Percentiles rank a stretch among this genome's conserved stretches.
phyloP scores from a whole-genome alignment of 306 rosid genomes.

The Leucaena leucocephala region DNA sequence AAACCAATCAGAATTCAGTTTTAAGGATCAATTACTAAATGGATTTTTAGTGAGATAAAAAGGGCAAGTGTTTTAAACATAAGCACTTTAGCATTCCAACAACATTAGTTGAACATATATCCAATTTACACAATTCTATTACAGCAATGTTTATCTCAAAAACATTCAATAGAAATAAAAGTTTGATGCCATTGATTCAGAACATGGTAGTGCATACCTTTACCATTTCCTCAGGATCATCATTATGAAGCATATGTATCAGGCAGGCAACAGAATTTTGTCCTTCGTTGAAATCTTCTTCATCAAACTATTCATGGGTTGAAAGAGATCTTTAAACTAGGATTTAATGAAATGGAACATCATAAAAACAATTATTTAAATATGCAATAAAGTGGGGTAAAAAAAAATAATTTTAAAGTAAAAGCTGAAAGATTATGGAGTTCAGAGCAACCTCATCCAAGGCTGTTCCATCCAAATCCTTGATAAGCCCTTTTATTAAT shows the following conservation, averaged over 20 bases:
- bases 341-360: slow-evolving; percentile 16
- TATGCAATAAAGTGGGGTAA: slow-evolving; percentile 12
- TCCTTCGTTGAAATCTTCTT: slow-evolving; percentile 97
- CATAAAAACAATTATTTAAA: slow-evolving; percentile 11
- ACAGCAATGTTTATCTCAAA: neutral
- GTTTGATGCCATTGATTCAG: neutral
- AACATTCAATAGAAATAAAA: slow-evolving; percentile 1
- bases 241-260: slow-evolving; percentile 83
- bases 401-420: slow-evolving; percentile 13
- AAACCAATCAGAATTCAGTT: slow-evolving; percentile 7
- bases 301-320: slow-evolving; percentile 63
- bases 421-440: slow-evolving; percentile 21
- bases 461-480: slow-evolving; percentile 74
- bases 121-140: neutral
- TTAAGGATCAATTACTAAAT: neutral
- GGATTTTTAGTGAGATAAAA: neutral
- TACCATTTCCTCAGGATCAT: slow-evolving; percentile 90
- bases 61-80: neutral
- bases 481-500: slow-evolving; percentile 87
- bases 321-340: slow-evolving; percentile 4
- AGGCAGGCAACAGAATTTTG: slow-evolving; percentile 95
- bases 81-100: neutral
- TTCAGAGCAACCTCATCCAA: slow-evolving; percentile 67
- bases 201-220: slow-evolving; percentile 61
- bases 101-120: neutral